phyloP scores from a whole-genome alignment of 805 yeast genomes.

The Yarrowia bubula region DNA sequence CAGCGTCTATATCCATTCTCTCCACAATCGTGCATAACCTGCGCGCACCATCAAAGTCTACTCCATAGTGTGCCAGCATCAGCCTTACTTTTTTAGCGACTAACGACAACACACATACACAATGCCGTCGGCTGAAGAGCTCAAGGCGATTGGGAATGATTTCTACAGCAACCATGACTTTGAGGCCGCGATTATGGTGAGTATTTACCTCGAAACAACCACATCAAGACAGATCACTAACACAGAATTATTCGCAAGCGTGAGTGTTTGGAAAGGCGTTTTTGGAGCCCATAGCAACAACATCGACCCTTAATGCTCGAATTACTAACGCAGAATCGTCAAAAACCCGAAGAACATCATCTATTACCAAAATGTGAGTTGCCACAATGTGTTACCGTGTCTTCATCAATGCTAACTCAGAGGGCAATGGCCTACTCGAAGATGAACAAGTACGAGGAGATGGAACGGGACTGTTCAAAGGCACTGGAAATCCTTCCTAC shows the following conservation, averaged over 20 bases:
- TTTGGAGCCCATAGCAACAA: too few relatives aligned
- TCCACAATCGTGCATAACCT: not conserved
- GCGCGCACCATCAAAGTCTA: constrained; percentile 15
- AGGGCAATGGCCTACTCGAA: constrained; percentile 21
- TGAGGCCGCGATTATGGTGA: constrained; percentile 10
- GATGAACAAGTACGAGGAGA: constrained; percentile 1
- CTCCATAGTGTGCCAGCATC: not conserved
- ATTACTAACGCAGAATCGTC: constrained; percentile 14
- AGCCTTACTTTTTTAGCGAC: not conserved
- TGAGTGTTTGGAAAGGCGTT: not conserved
- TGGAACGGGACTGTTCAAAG: constrained; percentile 21
- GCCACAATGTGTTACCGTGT: not conserved
- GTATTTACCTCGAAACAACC: not conserved
- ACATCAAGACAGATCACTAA: not conserved
- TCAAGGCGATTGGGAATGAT: constrained; percentile 17
- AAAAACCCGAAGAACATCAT: constrained; percentile 15
- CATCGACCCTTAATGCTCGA: not conserved
- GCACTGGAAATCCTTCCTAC: constrained; percentile 4
- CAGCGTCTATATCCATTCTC: not conserved
- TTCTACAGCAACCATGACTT: constrained; percentile 3
- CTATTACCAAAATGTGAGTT: constrained; percentile 21
- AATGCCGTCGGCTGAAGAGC: constrained; percentile 17
- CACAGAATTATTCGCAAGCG: constrained; percentile 23
- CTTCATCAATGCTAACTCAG: not conserved
- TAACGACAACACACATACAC: not conserved